Evolutionary conservation across 371 early-diverging fungal genomes (phyloP), one percentile per base, ranked within the genome.

Genomic region (Rhizopus sp.): DNA sequence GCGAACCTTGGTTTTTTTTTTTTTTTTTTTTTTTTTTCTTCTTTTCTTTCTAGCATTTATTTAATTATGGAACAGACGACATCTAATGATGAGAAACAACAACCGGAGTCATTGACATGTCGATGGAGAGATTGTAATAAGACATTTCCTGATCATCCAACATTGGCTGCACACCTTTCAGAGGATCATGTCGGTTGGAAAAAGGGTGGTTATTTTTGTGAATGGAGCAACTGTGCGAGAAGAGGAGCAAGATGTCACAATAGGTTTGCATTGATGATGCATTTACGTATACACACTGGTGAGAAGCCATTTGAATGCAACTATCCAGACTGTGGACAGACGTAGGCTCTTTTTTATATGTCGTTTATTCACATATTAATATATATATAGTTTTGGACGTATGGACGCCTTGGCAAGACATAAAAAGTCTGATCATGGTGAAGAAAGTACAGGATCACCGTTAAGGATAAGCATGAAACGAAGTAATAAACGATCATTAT

Each of bases 111-210:
- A 46, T 31, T 23, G 46, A 15, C 7, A 5, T 85, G 85, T 53
- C 79, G 70, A 5, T 84, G 85, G 85, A 73, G 76, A 34, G 63
- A 71, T 13, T 84, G 85, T 53, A 59, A 58, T 16, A 65, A 61
- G 38, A 52, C 65, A 3, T 76, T 82, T 60, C 55, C 71, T 0
- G 64, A 74, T 8, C 66, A 82, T 15, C 54, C 72, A 5, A 62
- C 75, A 0, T 60, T 86, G 33, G 83, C 81, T 7, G 51, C 70
- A 15, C 86, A 86, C 66, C 62, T 86, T 6, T 83, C 86, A 15
- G 79, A 82, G 67, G 86, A 82, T 51, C 88, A 88, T 57, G 78
- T 88, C 16, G 88, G 88, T 10, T 82, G 83, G 80, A 88, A 86
- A 51, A 78, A 79, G 51, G 77, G 81, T 4, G 75, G 76, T 12